These are phyloP conservation scores for Saturnispora silvae DNA, from an alignment of 805 yeast species.

Conservation along the genomic window DNA sequence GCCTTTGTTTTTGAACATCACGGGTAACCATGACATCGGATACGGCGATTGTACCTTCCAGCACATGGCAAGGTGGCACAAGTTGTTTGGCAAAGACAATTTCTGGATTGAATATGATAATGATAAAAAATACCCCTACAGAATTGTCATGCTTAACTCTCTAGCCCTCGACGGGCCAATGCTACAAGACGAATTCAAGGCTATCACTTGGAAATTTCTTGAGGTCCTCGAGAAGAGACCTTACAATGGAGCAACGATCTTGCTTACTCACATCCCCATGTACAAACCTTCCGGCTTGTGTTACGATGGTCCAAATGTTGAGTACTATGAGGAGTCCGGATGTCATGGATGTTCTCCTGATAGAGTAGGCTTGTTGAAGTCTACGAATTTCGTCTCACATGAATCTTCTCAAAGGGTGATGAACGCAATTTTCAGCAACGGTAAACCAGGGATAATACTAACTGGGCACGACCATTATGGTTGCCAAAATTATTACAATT, in stretches of 20 bases:
- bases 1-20: constrained; percentile 68
- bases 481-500: constrained; percentile 62
- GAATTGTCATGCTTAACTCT: constrained; percentile 81
- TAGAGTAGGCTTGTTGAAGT: constrained; percentile 59
- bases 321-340: constrained; percentile 43
- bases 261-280: constrained; percentile 85
- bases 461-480: constrained; percentile 98
- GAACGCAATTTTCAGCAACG: constrained; percentile 56
- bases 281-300: constrained; percentile 76
- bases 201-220: constrained; percentile 65
- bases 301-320: constrained; percentile 71
- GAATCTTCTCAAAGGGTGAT: constrained; percentile 60
- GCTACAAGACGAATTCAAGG: constrained; percentile 56
- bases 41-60: constrained; percentile 94
- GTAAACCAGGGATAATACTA: constrained; percentile 65
- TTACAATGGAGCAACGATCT: constrained; percentile 69
- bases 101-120: constrained; percentile 63
- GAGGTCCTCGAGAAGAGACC: constrained; percentile 42
- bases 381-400: constrained; percentile 74
- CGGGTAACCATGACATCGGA: constrained; percentile 96
- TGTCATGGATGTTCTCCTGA: constrained; percentile 45
- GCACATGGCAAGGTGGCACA: constrained; percentile 70
- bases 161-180: constrained; percentile 87
- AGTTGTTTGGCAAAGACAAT: constrained; percentile 75
- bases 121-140: constrained; percentile 62